Evolutionary conservation across 768 basidiomycete species (phyloP), one percentile per base, ranked within the genome.

Genomic region (Infundibulicybe gibba): DNA sequence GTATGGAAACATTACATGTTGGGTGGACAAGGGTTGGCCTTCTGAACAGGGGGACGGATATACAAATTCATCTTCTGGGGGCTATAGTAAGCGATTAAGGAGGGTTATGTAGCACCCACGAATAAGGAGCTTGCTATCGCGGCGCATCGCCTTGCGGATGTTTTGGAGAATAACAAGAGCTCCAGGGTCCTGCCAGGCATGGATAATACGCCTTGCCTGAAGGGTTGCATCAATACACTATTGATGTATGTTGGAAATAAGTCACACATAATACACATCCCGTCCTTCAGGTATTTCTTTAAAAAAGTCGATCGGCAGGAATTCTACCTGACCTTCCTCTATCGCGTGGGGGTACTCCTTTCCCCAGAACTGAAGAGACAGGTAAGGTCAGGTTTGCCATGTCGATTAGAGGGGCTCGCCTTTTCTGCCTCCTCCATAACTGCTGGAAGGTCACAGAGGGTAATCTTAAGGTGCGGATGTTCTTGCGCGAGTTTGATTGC

Each of bases 191-290:
- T 64, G 61, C 70, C 68, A 70, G 49, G 66, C 61, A 38, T 69
- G 70, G 4, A 67, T 40, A 44, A 69, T 56, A 38, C 63, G 61
- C 10, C 59, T 56, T 32, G 68, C 33, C 65, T 68, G 20, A n/a
- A 20, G 34, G 17, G 17, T 19, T 4, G 19, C 13, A 40, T 2
- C 42, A 13, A 47, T 25, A 38, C 46, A 41, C 8, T 40, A 15
- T 46, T 25, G 13, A 41, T 43, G 32, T 16, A 30, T 6, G 14
- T 15, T 52, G 45, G 1, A 43, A 43, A 10, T 32, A 20, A 31
- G 31, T 14, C 67, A 49, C 46, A 76, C 74, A 54, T 73, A 72
- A 52, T 75, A 74, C 14, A 74, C 56, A 49, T 72, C 66, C 38
- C 65, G 67, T 13, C 59, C 64, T n/a, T n/a, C n/a, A n/a, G n/a